Conservation (phyloP, 805 yeast genomes). For the Candida xiaguanensis region DNA sequence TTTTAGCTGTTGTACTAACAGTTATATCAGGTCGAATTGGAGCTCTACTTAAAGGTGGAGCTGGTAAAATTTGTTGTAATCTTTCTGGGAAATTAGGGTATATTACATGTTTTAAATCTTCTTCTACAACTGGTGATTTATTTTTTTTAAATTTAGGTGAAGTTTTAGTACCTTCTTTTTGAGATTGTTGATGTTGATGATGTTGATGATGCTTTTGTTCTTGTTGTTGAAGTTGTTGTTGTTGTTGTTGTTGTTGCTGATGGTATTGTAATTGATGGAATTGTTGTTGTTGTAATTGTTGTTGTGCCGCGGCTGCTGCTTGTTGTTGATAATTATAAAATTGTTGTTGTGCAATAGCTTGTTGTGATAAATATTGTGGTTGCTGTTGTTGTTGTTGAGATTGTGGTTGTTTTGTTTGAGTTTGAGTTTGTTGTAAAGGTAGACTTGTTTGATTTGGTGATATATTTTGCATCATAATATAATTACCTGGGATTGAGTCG, state of each 20-base stretch:
- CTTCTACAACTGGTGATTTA: constrained; percentile 4
- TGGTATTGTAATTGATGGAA: constrained; percentile 1
- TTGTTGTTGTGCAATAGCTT: constrained; percentile 7
- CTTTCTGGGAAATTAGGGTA: constrained; percentile 22
- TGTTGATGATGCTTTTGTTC: not conserved
- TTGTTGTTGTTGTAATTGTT: constrained; percentile 3
- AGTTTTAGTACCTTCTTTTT: not conserved
- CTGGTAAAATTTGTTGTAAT: constrained; percentile 34
- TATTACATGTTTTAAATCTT: constrained; percentile 11
- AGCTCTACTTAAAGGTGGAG: constrained; percentile 46
- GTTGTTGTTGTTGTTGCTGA: constrained; percentile 6
- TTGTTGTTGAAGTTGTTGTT: constrained; percentile 1
- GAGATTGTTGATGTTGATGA: not conserved
- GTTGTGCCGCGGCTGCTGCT: constrained; percentile 2
- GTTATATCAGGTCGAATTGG: constrained; percentile 42
- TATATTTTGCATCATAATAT: constrained; percentile 19
- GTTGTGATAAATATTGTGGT: constrained; percentile 8
- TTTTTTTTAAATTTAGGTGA: constrained; percentile 2
- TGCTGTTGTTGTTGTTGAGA: constrained; percentile 7
- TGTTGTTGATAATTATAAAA: constrained; percentile 6
- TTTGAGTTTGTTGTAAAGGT: constrained; percentile 8
- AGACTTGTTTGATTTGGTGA: constrained; percentile 11
- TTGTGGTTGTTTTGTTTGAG: constrained; percentile 9
- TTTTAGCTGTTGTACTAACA: constrained; percentile 40
- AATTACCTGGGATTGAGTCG: constrained; percentile 18